These are phyloP conservation scores for Acacia acuminata DNA, from an alignment of 306 rosid genomes.

Conservation along the genomic window DNA sequence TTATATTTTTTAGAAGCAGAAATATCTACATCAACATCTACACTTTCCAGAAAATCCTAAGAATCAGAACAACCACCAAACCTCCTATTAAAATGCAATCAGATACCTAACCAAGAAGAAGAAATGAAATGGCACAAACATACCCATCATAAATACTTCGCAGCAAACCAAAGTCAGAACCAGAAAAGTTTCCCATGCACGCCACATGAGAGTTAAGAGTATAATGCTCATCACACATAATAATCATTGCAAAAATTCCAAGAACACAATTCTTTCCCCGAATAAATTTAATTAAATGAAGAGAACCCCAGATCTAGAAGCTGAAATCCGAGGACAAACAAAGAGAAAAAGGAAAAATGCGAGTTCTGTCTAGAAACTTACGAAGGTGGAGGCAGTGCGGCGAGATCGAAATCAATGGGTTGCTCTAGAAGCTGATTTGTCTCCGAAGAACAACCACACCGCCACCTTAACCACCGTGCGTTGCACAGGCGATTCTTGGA, in stretches of 20 bases:
- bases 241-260: background rate
- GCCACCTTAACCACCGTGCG: background rate
- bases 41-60: background rate
- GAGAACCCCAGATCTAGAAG: background rate
- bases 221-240: background rate
- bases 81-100: background rate
- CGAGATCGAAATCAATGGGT: background rate
- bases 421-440: background rate
- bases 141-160: no score
- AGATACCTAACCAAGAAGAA: background rate
- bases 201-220: background rate
- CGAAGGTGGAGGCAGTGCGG: background rate
- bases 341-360: no score
- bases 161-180: conserved; percentile 29
- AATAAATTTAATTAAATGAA: background rate
- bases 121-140: background rate
- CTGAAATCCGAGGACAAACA: background rate
- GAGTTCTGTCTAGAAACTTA: background rate
- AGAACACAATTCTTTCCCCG: background rate
- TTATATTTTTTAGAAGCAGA: background rate
- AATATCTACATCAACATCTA: background rate
- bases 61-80: background rate
- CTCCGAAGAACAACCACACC: background rate
- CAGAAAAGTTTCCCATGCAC: background rate
- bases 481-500: background rate